Base-by-base conservation (phyloP, 148 eudicot species). In the Fallopia convolvulus region DNA sequence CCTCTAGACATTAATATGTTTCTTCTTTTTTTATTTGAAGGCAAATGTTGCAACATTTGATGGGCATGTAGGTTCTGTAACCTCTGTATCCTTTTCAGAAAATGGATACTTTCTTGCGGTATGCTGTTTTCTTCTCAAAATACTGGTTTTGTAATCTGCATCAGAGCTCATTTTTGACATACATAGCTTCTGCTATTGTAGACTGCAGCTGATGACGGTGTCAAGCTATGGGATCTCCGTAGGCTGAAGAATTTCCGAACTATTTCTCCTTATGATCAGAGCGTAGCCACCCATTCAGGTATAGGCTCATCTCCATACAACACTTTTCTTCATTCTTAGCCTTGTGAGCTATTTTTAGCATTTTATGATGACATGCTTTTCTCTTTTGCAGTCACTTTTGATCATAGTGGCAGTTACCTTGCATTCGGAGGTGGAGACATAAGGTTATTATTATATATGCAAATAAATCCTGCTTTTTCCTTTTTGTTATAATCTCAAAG, bases 51-150 rank as follows among this genome's bases (percentile, higher is more conserved):
- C 99, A 8, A 91, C 78, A 79, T 95, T 92, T 85, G 97, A 95
- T 42, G 99, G 96, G 79, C 97, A 89, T 74, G 77, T 82, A 42
- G 97, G 99, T 77, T 85, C 99, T 52, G 94, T 95, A 66, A 92
- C 92, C 52, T 91, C 99, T 18, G 83, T 95, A 77, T 95, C 94
- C 63, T 95, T 95, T 77, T 95, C 99, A 78, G 99, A 95, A 82
- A 95, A 95, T 83, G 99, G 99, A 77, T 95, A 95, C 83, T 92
- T 92, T 85, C 88, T 94, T 70, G 99, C 99, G 81, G 99, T 92
- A 87, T 7, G 84, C 79, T 55, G 74, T 68, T 46, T 63, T 39
- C 13, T 77, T 65, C 70, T 6, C 1, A 42, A 21, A 18, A 13
- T 8, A 13, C 12, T 8, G 8, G 68, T n/a, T 17, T 71, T 8